phyloP scores from a whole-genome alignment of 768 basidiomycete genomes.

The Mycena capillaripes region DNA sequence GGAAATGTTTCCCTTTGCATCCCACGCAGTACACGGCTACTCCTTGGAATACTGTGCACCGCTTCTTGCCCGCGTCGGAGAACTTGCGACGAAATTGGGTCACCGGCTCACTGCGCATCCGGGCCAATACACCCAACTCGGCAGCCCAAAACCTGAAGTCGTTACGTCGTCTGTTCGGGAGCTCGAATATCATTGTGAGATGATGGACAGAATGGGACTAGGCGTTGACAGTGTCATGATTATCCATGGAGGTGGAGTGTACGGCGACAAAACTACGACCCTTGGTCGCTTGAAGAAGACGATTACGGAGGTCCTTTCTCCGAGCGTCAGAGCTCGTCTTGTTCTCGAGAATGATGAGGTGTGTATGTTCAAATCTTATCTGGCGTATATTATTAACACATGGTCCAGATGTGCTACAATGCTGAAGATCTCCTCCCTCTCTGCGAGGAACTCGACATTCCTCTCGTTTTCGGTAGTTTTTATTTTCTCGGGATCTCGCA shows the following conservation, averaged over 20 bases:
- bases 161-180: constrained; percentile 84
- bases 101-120: constrained; percentile 91
- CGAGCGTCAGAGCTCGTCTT: constrained; percentile 76
- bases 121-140: constrained; percentile 88
- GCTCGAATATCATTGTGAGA: constrained; percentile 88
- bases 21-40: constrained; percentile 86
- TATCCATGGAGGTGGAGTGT: constrained; percentile 88
- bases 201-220: constrained; percentile 88
- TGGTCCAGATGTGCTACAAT: constrained; percentile 79
- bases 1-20: constrained; percentile 94
- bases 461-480: constrained; percentile 70
- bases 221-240: constrained; percentile 91
- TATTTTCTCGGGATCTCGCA: constrained; percentile 46
- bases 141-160: constrained; percentile 82
- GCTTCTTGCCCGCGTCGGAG: constrained; percentile 69
- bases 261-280: constrained; percentile 82
- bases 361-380: constrained; percentile 16
- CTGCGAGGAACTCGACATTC: constrained; percentile 87
- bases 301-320: constrained; percentile 69
- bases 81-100: constrained; percentile 75
- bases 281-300: constrained; percentile 81
- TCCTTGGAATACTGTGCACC: constrained; percentile 79
- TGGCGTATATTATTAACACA: neutral
- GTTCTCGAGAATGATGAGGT: constrained; percentile 98
- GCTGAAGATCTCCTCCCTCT: constrained; percentile 90